These are phyloP conservation scores for Bryum argenteum DNA, from an alignment of 225 moss, liverwort and hornwort species.

Conservation along the genomic window DNA sequence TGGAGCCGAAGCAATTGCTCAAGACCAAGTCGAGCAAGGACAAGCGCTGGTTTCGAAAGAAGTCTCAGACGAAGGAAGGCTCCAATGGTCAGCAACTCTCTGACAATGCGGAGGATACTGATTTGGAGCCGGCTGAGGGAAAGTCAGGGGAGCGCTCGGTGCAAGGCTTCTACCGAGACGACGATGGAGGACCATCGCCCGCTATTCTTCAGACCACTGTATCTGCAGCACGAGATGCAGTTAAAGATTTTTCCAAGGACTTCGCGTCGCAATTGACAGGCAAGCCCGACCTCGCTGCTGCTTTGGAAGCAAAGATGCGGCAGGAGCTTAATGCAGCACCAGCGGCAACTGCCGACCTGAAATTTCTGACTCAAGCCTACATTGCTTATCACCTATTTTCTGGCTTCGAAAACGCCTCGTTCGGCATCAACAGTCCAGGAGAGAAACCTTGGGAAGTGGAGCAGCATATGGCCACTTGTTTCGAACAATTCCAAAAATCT, in stretches of 20 bases:
- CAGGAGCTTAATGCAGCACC: not conserved
- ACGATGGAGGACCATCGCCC: slow-evolving; percentile 37
- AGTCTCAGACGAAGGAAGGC: not conserved
- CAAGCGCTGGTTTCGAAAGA: slow-evolving; percentile 17
- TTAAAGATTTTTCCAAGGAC: slow-evolving; percentile 28
- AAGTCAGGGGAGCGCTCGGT: not conserved
- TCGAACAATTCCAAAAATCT: slow-evolving; percentile 16
- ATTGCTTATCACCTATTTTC: slow-evolving; percentile 23
- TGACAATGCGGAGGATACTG: not conserved
- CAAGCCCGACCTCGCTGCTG: not conserved
- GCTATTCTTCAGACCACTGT: slow-evolving; percentile 22
- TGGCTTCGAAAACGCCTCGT: slow-evolving; percentile 30
- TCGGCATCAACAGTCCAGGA: slow-evolving; percentile 18
- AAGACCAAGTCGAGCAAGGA: slow-evolving; percentile 14
- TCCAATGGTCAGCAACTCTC: not conserved
- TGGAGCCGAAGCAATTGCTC: slow-evolving; percentile 8
- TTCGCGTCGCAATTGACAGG: slow-evolving; percentile 1
- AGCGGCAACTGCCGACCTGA: slow-evolving; percentile 2
- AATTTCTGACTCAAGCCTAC: slow-evolving; percentile 34
- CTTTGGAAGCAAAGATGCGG: slow-evolving; percentile 12
- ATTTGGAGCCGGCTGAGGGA: slow-evolving; percentile 19
- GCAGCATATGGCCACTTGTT: slow-evolving; percentile 13
- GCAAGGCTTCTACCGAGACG: slow-evolving; percentile 31
- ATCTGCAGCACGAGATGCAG: slow-evolving; percentile 19
- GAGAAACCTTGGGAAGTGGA: slow-evolving; percentile 21